Percentiles rank a stretch among this genome's conserved stretches.
Evolutionary conservation across 495 filamentous ascomycete genomes (phyloP).

Genomic region (Thermothielavioides terrestris): DNA sequence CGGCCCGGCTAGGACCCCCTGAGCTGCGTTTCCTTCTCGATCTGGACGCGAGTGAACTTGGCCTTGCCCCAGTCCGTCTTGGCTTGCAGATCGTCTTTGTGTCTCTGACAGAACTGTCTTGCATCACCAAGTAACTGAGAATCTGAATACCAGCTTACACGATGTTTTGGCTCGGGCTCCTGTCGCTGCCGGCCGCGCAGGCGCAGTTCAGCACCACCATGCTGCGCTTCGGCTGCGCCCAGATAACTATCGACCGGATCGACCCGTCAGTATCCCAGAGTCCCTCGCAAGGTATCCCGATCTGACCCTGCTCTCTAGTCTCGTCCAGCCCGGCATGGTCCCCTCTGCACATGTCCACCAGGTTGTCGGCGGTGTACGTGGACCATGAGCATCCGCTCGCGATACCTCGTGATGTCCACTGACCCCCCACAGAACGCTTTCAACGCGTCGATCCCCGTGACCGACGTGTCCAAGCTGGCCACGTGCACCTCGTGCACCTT

Average conservation of each 20-base stretch:
- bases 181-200: slow-evolving; percentile 24
- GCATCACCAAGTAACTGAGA: not conserved
- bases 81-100: not conserved
- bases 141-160: slow-evolving; percentile 1
- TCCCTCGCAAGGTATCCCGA: no score
- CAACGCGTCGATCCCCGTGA: slow-evolving; percentile 35
- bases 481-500: slow-evolving; percentile 38
- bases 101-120: no score
- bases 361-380: slow-evolving; percentile 34
- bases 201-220: slow-evolving; percentile 29
- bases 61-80: not conserved
- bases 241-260: slow-evolving; percentile 34
- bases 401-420: not conserved
- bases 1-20: not conserved
- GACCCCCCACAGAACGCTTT: slow-evolving; percentile 24
- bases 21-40: not conserved
- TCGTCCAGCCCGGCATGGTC: slow-evolving; percentile 33
- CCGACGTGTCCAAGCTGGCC: slow-evolving; percentile 30
- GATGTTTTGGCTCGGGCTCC: slow-evolving; percentile 30
- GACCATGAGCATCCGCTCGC: not conserved
- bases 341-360: slow-evolving; percentile 39
- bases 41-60: not conserved
- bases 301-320: not conserved
- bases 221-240: slow-evolving; percentile 38
- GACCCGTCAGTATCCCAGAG: slow-evolving; percentile 21